Conservation (phyloP, 805 yeast species). For the Hanseniaspora jakobsenii region DNA sequence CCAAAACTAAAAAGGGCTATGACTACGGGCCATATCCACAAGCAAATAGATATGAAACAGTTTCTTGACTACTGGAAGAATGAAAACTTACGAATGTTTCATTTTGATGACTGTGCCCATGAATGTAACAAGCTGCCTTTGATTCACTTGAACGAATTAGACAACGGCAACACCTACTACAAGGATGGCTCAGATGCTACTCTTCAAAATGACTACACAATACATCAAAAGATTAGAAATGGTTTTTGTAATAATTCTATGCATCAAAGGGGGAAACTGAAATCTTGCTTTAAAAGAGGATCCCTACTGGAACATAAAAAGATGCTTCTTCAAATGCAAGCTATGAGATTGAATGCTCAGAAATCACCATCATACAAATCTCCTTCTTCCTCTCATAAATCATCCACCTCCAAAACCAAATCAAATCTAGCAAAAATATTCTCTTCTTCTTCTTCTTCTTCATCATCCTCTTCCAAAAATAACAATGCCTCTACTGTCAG, state of each 20-base stretch:
- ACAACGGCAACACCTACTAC: no score
- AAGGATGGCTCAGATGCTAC: no score
- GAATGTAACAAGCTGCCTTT: background rate
- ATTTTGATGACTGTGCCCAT: background rate
- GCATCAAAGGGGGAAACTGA: background rate
- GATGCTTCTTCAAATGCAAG: no score
- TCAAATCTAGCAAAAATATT: constrained; percentile 6
- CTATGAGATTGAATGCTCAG: background rate
- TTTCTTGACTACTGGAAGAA: constrained; percentile 12
- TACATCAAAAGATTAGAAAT: no score
- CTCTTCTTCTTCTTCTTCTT: background rate
- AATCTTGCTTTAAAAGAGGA: constrained; percentile 12
- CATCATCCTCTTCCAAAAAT: background rate
- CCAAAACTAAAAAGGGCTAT: background rate
- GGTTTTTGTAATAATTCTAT: no score
- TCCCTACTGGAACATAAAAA: constrained; percentile 1
- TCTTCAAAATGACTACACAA: no score
- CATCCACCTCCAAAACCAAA: background rate
- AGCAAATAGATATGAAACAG: background rate
- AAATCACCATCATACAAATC: no score
- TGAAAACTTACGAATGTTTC: constrained; percentile 9
- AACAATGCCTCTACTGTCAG: constrained; percentile 15
- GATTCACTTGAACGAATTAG: no score
- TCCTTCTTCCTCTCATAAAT: no score
- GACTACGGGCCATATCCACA: constrained; percentile 8